Percentiles rank a stretch among this genome's conserved stretches.
Evolutionary conservation across 257 asterid genomes (phyloP).

Genomic region (Echites panduratus): DNA sequence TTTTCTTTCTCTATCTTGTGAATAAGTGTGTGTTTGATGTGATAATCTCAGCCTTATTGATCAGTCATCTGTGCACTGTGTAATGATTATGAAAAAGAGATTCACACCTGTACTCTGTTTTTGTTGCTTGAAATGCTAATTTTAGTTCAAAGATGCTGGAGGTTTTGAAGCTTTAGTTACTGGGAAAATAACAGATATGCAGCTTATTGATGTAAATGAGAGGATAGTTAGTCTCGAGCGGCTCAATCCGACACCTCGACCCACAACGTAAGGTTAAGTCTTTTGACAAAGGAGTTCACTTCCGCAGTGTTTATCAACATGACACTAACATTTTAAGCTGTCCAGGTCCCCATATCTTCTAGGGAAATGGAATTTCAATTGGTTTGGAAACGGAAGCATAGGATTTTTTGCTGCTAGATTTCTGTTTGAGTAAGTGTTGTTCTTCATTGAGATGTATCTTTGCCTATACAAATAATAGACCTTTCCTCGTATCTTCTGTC

Average conservation of each 20-base stretch:
- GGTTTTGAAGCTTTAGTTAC: slow-evolving; percentile 68
- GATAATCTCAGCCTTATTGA: not conserved
- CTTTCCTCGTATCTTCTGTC: not conserved
- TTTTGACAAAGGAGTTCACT: slow-evolving; percentile 9
- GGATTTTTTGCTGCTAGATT: slow-evolving; percentile 55
- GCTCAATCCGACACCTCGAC: slow-evolving; percentile 85
- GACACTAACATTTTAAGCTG: slow-evolving; percentile 23
- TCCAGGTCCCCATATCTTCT: slow-evolving; percentile 69
- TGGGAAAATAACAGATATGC: slow-evolving; percentile 54
- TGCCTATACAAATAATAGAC: not conserved
- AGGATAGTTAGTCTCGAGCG: slow-evolving; percentile 70
- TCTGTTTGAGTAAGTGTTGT: slow-evolving; percentile 52
- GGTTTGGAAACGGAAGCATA: slow-evolving; percentile 78
- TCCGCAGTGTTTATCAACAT: not conserved
- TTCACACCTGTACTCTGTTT: not conserved
- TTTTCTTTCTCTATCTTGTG: not conserved
- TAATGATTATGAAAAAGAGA: not conserved
- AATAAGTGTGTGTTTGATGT: not conserved
- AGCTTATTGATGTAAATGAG: slow-evolving; percentile 69
- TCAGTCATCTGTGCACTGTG: not conserved
- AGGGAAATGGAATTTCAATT: slow-evolving; percentile 70
- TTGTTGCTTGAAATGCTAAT: slow-evolving; percentile 7
- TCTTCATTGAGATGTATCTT: not conserved
- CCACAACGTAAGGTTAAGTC: slow-evolving; percentile 74
- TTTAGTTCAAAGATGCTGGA: slow-evolving; percentile 77